phyloP scores from a whole-genome alignment of 1,139 yeast species.

The Blastobotrys capitulatus region DNA sequence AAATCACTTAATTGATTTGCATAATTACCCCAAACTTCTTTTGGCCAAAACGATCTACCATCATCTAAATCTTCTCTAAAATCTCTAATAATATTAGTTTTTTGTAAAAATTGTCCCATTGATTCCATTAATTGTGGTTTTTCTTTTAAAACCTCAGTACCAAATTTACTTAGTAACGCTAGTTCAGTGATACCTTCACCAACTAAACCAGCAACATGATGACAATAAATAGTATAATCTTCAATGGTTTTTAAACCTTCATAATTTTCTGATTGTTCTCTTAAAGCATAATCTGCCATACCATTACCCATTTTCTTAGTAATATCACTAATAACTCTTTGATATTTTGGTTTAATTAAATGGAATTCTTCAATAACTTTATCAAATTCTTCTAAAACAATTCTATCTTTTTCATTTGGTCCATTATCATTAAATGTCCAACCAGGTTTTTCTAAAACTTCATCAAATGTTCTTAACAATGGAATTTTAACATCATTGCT shows the following conservation, averaged over 20 bases:
- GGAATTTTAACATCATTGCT: slow-evolving; percentile 68
- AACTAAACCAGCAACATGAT: slow-evolving; percentile 95
- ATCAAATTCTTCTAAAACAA: slow-evolving; percentile 73
- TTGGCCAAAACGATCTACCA: slow-evolving; percentile 95
- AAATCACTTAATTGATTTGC: slow-evolving; percentile 41
- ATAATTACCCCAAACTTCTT: slow-evolving; percentile 85
- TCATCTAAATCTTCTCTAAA: slow-evolving; percentile 88
- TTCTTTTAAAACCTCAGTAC: slow-evolving; percentile 44
- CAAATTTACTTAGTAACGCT: slow-evolving; percentile 41
- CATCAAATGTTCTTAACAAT: slow-evolving; percentile 60
- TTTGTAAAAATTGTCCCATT: slow-evolving; percentile 94
- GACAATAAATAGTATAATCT: slow-evolving; percentile 89
- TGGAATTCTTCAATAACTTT: slow-evolving; percentile 64
- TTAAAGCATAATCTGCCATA: slow-evolving; percentile 89
- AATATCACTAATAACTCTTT: slow-evolving; percentile 70
- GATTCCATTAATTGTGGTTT: slow-evolving; percentile 61
- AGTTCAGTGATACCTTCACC: slow-evolving; percentile 92
- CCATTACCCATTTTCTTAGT: slow-evolving; percentile 91
- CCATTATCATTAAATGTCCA: slow-evolving; percentile 77
- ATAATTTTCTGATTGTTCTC: slow-evolving; percentile 64
- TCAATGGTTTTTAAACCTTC: slow-evolving; percentile 71
- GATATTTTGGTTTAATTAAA: slow-evolving; percentile 67
- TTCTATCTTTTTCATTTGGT: slow-evolving; percentile 74
- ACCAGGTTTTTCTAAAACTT: slow-evolving; percentile 50
- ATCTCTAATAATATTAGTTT: slow-evolving; percentile 93